Conservation (phyloP, 257 asterid genomes). For the Fraxinus quadrangulata region DNA sequence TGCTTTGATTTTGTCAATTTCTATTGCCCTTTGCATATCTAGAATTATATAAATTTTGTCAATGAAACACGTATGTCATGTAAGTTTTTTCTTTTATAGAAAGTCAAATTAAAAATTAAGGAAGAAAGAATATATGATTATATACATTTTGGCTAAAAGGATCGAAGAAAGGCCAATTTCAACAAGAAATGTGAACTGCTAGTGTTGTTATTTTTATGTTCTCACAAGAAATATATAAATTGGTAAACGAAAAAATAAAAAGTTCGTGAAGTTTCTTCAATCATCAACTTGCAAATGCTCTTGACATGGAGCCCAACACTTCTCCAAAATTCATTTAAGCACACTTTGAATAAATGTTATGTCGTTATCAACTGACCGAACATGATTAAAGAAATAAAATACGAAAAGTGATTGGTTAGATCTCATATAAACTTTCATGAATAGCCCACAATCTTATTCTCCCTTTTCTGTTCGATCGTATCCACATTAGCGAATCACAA, state of each 20-base stretch:
- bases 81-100: neutral
- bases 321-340: neutral
- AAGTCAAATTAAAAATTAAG: neutral
- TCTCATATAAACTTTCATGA: neutral
- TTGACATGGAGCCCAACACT: neutral
- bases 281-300: neutral
- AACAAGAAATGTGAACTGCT: neutral
- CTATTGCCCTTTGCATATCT: neutral
- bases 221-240: neutral
- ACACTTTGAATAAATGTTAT: neutral
- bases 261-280: neutral
- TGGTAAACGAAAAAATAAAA: neutral
- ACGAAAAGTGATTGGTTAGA: neutral
- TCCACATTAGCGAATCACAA: neutral
- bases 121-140: neutral
- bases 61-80: neutral
- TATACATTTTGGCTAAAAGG: neutral
- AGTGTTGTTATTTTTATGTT: neutral
- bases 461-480: neutral
- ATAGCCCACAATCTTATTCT: neutral
- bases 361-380: neutral
- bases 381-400: neutral
- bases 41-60: neutral
- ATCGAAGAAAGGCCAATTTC: neutral
- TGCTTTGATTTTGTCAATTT: constrained; percentile 25